These are phyloP conservation scores for Colletotrichum tofieldiae DNA, from an alignment of 2,329 filamentous ascomycete species.

Conservation along the genomic window DNA sequence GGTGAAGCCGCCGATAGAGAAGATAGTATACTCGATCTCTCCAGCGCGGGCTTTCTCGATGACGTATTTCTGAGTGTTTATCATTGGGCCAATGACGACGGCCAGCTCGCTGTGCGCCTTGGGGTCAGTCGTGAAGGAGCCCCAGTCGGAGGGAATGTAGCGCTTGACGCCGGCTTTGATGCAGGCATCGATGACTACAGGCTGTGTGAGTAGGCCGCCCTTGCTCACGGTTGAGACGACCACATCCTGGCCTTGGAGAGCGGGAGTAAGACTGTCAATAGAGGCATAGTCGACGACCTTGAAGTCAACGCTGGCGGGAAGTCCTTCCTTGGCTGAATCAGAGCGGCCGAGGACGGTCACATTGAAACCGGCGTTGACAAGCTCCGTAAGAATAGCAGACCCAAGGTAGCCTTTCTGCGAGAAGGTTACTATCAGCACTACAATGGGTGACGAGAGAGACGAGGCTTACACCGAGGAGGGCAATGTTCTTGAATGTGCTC, in stretches of 20 bases:
- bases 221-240: slow-evolving; percentile 66
- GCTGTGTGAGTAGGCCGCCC: slow-evolving; percentile 57
- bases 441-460: accelerated
- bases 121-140: slow-evolving; percentile 50
- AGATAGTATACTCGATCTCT: slow-evolving; percentile 67
- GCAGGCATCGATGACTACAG: slow-evolving; percentile 69
- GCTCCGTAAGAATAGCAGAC: slow-evolving; percentile 54
- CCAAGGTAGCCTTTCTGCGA: slow-evolving; percentile 57
- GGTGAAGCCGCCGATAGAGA: slow-evolving; percentile 71
- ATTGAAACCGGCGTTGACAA: slow-evolving; percentile 60
- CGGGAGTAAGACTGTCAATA: slow-evolving; percentile 56
- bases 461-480: slow-evolving; percentile 35
- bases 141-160: slow-evolving; percentile 75
- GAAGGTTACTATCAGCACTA: slow-evolving; percentile 33
- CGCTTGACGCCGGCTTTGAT: slow-evolving; percentile 71
- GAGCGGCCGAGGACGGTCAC: slow-evolving; percentile 70
- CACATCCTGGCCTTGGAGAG: slow-evolving; percentile 72
- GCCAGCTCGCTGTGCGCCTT: slow-evolving; percentile 57
- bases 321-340: slow-evolving; percentile 41
- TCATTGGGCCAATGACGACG: slow-evolving; percentile 65
- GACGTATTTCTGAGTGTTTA: slow-evolving; percentile 58
- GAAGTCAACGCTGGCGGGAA: slow-evolving; percentile 20
- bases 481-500: slow-evolving; percentile 30
- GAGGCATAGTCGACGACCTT: slow-evolving; percentile 27
- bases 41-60: slow-evolving; percentile 57